phyloP scores from a whole-genome alignment of 1,284 basidiomycete species.

The Inonotus obliquus region DNA sequence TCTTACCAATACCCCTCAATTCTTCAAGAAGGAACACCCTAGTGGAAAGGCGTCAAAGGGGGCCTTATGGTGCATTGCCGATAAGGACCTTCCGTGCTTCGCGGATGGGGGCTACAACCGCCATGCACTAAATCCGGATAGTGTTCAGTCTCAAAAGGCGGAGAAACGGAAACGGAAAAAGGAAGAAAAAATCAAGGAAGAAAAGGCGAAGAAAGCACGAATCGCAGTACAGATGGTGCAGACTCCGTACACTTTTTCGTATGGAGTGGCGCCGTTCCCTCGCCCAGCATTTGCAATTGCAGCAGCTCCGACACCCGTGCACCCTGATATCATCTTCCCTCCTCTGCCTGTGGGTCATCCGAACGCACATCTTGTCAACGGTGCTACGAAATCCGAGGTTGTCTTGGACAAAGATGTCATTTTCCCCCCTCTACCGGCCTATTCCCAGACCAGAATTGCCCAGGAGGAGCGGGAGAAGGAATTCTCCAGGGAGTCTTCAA shows the following conservation, averaged over 20 bases:
- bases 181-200: conserved; percentile 11
- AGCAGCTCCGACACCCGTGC: background rate
- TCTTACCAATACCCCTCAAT: conserved; percentile 76
- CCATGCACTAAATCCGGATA: conserved; percentile 16
- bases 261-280: conserved; percentile 16
- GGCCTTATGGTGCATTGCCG: conserved; percentile 70
- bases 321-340: conserved; percentile 35
- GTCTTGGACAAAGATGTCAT: conserved; percentile 61
- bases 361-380: conserved; percentile 43
- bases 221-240: background rate
- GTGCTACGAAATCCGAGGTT: conserved; percentile 43
- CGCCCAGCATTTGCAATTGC: conserved; percentile 28
- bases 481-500: conserved; percentile 22
- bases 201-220: conserved; percentile 10
- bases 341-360: conserved; percentile 50
- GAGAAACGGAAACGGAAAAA: conserved; percentile 17
- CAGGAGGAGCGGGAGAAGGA: conserved; percentile 8
- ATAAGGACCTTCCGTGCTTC: conserved; percentile 18
- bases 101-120: conserved; percentile 18
- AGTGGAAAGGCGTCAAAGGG: conserved; percentile 42
- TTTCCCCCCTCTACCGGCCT: conserved; percentile 60
- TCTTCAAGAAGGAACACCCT: conserved; percentile 67
- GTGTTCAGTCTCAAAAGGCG: conserved; percentile 6
- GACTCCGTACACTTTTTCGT: conserved; percentile 8
- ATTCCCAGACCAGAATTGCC: conserved; percentile 32